Base-by-base conservation (phyloP, 805 yeast genomes). In the Ogataea dorogensis region DNA sequence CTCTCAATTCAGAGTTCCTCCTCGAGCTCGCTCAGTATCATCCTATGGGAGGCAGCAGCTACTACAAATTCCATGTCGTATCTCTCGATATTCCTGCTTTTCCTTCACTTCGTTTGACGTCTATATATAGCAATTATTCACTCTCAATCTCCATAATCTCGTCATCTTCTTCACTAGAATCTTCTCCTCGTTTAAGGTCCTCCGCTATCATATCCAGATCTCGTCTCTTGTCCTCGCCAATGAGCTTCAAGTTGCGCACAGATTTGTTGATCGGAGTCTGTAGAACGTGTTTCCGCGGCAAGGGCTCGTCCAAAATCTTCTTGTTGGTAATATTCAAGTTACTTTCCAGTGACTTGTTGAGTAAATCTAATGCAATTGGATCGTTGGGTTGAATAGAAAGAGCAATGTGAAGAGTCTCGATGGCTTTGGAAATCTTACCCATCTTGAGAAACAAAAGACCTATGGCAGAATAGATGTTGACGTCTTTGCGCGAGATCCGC, bases 391-490 rank as follows among this genome's bases (percentile, higher is more conserved):
- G 63, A 3, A 89, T 62, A 0, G 94, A 84, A 36, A 93, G 65
- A 0, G 96, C 91, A 49, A 76, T 79, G 56, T 91, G 96, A 35
- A 93, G 65, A 19, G 73, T 68, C 44, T 81, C 84, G 24, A 91
- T 79, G 0, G 97, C 91, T 45, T 75, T 77, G 33, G 69, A 67
- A 15, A 69, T 50, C 36, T 80, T 70, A 2, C 85, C 85, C 44
- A 76, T 63, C 51, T 84, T 86, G 54, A 93, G 67, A 53, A 87
- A 71, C 2, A 89, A 77, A 33, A 91, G 70, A 0, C 96, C 98
- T 50, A 93, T 75, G 0, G 98, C 86, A 1, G 96, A 73, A 44
- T 82, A 75, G 4, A 86, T 70, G 49, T 83, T 86, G 21, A 70
- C 59, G 57, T 87, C 93, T 37, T 74, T 75, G 26, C 79, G 79